These are phyloP conservation scores for Phytophthora citrophthora DNA, from an alignment of 352 stramenopile species.

Conservation along the genomic window DNA sequence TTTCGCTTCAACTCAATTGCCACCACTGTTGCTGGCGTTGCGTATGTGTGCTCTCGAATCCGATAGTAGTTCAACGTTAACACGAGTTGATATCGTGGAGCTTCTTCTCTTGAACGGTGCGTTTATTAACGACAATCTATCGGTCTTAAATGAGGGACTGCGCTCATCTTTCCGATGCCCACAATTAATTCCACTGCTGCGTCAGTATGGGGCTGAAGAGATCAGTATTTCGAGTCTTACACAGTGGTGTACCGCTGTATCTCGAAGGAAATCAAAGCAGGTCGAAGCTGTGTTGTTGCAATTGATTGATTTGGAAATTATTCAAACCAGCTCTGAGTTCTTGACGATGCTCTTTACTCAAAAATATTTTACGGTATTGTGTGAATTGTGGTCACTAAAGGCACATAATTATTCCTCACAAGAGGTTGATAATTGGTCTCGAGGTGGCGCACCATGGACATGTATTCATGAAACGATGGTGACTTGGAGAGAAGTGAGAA, in stretches of 20 bases:
- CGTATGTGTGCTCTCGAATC: constrained; percentile 27
- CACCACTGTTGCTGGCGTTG: constrained; percentile 43
- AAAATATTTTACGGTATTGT: constrained; percentile 25
- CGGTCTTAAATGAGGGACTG: constrained; percentile 35
- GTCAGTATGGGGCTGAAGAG: constrained; percentile 28
- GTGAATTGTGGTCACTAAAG: constrained; percentile 1
- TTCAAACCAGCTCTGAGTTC: constrained; percentile 7
- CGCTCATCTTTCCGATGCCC: constrained; percentile 11
- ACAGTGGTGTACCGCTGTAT: constrained; percentile 15
- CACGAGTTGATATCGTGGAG: constrained; percentile 32
- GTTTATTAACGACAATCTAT: constrained; percentile 16
- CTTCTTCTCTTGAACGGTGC: constrained; percentile 38
- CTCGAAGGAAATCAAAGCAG: neutral
- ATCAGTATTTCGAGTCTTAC: constrained; percentile 16
- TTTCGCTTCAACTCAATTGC: neutral
- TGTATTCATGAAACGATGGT: constrained; percentile 18
- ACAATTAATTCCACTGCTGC: constrained; percentile 27
- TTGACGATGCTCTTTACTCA: constrained; percentile 19
- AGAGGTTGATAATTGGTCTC: neutral
- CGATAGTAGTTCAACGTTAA: neutral
- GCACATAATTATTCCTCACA: neutral
- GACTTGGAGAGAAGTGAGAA: constrained; percentile 8
- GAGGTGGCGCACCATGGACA: constrained; percentile 15
- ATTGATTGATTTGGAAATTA: constrained; percentile 15
- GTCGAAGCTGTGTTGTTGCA: constrained; percentile 17